phyloP scores from a whole-genome alignment of 176 grass and related monocot genomes.

The Calamus simplicifolius region DNA sequence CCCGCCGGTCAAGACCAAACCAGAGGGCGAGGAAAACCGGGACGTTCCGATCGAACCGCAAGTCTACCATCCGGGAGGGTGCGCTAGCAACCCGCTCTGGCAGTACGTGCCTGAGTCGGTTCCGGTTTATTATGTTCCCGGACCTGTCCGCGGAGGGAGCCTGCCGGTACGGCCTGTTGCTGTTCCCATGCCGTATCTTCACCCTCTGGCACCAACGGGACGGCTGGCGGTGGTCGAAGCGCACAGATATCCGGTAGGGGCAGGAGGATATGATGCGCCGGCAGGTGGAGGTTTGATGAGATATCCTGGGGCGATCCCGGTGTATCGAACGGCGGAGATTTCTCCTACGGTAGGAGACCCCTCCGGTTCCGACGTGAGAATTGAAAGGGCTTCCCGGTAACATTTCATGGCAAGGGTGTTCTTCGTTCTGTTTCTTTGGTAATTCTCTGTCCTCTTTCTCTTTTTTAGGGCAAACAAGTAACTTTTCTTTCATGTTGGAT shows the following conservation, averaged over 20 bases:
- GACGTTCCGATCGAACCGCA: neutral
- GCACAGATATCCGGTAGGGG: no score
- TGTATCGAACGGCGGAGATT: constrained; percentile 3
- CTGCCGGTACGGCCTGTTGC: neutral
- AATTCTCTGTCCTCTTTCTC: no score
- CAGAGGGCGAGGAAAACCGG: neutral
- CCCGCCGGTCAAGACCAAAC: constrained; percentile 3
- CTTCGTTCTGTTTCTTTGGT: no score
- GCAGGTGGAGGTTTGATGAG: neutral
- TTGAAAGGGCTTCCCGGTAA: neutral
- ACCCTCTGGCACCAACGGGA: neutral
- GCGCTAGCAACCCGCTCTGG: neutral
- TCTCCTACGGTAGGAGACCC: neutral
- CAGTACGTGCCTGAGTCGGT: neutral
- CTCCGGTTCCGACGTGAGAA: neutral
- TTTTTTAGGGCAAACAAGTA: no score
- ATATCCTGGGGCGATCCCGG: neutral
- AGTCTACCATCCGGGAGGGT: neutral
- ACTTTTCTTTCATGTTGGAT: no score
- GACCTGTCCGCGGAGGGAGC: constrained; percentile 8
- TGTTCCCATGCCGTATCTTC: neutral
- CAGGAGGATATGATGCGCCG: neutral
- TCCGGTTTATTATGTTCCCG: constrained; percentile 5
- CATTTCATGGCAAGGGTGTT: no score
- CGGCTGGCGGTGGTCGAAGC: no score